phyloP scores from a whole-genome alignment of 2,329 filamentous ascomycete species.

The Penicillium sp. region DNA sequence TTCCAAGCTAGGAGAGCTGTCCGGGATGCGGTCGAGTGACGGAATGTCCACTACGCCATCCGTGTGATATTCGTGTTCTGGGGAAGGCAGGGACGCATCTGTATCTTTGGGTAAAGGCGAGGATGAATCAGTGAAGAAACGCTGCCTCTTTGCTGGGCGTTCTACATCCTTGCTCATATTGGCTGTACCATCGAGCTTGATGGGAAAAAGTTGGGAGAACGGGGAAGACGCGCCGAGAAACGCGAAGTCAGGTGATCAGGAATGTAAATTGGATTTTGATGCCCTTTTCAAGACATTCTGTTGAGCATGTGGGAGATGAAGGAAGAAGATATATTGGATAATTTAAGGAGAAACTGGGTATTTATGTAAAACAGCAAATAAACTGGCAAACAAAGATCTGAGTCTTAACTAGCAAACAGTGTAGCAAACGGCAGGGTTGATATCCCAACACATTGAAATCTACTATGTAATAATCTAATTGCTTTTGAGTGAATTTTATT shows the following conservation, averaged over 20 bases:
- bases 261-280: neutral
- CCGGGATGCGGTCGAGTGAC: neutral
- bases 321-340: too few species aligned
- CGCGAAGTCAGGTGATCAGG: constrained; percentile 29
- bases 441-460: too few species aligned
- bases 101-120: constrained; percentile 18
- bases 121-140: constrained; percentile 56
- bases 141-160: constrained; percentile 59
- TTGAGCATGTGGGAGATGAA: too few species aligned
- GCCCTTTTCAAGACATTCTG: neutral
- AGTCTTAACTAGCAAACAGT: too few species aligned
- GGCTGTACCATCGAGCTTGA: constrained; percentile 5
- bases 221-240: constrained; percentile 36
- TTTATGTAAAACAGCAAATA: too few species aligned
- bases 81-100: constrained; percentile 20
- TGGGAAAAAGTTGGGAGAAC: constrained; percentile 4
- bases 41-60: neutral
- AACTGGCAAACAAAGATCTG: too few species aligned
- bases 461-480: too few species aligned
- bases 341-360: too few species aligned
- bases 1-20: neutral
- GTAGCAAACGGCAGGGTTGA: too few species aligned
- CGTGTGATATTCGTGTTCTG: neutral
- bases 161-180: constrained; percentile 41
- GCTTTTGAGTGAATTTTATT: too few species aligned